Base-by-base conservation (phyloP, 805 yeast species). In the Metschnikowia santaceciliae region DNA sequence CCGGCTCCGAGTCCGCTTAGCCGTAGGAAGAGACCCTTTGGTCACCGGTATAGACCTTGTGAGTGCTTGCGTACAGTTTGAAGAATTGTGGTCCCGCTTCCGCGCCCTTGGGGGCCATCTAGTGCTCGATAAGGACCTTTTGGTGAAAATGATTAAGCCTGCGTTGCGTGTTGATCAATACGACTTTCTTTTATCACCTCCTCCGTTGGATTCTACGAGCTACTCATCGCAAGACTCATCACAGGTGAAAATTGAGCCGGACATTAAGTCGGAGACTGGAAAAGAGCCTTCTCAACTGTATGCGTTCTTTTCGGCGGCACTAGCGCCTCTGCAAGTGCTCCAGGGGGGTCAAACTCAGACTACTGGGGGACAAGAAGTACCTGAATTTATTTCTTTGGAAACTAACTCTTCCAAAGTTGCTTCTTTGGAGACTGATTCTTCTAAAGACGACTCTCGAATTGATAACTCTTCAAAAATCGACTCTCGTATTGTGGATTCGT, bases 141-240 rank as follows among this genome's bases (percentile, higher is more conserved):
- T 49, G 38, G 42, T 46, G 14, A n/a, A 26, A 5, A n/a, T 52
- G 17, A 10, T 47, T 3, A 43, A 19, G 6, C 30, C 46, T 10
- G 14, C 32, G 34, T 22, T 45, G 17, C 42, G 34, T 11, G 36
- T 22, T 26, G 44, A 45, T 17, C 41, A 45, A 10, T 36, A 45
- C 22, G 42, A 14, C 30, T 37, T 45, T 20, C 42, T 45, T 30
- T 13, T 49, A 35, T 42, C 39, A 6, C 20, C 34, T 3, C 15
- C 36, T 2, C 15, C 46, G 10, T 41, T 36, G 13, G 51, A 41
- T 42, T 48, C 51, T 36, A 44, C 54, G 4, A 48, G 43, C 46
- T 44, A 51, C 36, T 52, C 54, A 6, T 44, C 49, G 3, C 46
- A 44, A 14, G 53, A 52, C 20, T 39, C 48, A n/a, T 30, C 34